Base-by-base conservation (phyloP, 495 filamentous ascomycete genomes). In the Parathielavia hyrcaniae region DNA sequence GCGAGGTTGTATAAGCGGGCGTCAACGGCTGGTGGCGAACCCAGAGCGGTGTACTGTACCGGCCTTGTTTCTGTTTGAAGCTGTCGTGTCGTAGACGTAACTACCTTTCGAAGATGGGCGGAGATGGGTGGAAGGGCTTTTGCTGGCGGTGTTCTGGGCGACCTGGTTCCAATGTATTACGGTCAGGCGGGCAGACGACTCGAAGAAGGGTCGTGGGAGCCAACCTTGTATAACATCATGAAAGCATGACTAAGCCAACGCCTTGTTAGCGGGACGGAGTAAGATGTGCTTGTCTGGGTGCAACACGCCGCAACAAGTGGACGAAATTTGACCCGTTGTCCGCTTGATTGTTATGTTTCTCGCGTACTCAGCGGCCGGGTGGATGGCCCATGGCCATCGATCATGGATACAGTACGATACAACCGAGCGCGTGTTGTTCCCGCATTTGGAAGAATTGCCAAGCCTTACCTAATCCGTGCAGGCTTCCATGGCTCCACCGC, bases 1-100 rank as follows among this genome's bases (percentile, higher is more conserved):
- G 92, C 26, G 93, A 98, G 73, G 93, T 98, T 47, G 79, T 95
- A 71, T 95, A 87, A 67, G 43, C 8, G 12, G 26, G 16, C n/a
- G n/a, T n/a, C n/a, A 9, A 20, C 17, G 14, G 30, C 23, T 19
- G 5, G 12, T n/a, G 32, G 34, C 20, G 10, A 38, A 5, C n/a
- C 9, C 6, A 8, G 8, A 22, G 36, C 17, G 19, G 34, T 17
- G 17, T 5, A 20, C 48, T 7, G 17, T 5, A 20, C 48, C 2
- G n/a, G 17, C n/a, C 39, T 46, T n/a, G 30, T 11, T 14, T 26
- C 9, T 22, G 10, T 30, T 34, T 16, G 52, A 19, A 17, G 36
- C 12, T 50, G 38, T 14, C 32, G 19, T 36, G 23, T 36, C 22
- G 41, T 46, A 46, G 4, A 38, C 14, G 48, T 7, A n/a, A 12